Base-by-base conservation (phyloP, 129 eudicot genomes). In the Flaveria ramosissima region DNA sequence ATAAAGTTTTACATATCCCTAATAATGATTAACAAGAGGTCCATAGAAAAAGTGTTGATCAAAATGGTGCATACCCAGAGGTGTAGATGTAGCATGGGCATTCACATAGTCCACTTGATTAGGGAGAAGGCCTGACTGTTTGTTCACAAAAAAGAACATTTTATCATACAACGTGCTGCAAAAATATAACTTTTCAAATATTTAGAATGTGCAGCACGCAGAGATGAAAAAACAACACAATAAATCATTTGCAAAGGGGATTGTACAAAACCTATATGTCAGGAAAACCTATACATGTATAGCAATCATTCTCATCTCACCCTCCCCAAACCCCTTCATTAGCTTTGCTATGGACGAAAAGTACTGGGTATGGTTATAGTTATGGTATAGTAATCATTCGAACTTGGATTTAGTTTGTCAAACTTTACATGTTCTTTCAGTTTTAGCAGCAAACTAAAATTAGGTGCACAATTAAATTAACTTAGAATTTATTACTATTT, bases 31-130 rank as follows among this genome's bases (percentile, higher is more conserved):
- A 16, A 36, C 9, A 59, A 63, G 12, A 26, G 36, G 32, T 63
- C 16, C 42, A 12, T 9, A 26, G 9, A 43, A 23, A 71, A 57
- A 26, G 2, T 36, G 41, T 79, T n/a, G 36, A 23, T 70, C 42
- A 45, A 51, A 61, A 52, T 9, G 55, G 69, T 20, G 19, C 46
- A 6, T 65, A 90, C 98, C 98, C 13, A 93, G 69, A 57, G 97
- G 97, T 30, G 97, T 93, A 56, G 98, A 93, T 59, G 98, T 93
- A 62, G 98, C 98, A 89, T 93, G 98, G 9, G 97, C 98, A 78
- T 93, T 93, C 63, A 93, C 88, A 74, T 93, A 93, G 68, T 89
- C 97, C 88, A 93, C 97, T 77, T 91, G 98, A 71, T 86, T 72
- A 74, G 88, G 90, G 64, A 52, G 51, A 71, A 93, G 88, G 65